Evolutionary conservation across 768 basidiomycete species (phyloP).

Genomic region (Leucosporidium creatinivorum): DNA sequence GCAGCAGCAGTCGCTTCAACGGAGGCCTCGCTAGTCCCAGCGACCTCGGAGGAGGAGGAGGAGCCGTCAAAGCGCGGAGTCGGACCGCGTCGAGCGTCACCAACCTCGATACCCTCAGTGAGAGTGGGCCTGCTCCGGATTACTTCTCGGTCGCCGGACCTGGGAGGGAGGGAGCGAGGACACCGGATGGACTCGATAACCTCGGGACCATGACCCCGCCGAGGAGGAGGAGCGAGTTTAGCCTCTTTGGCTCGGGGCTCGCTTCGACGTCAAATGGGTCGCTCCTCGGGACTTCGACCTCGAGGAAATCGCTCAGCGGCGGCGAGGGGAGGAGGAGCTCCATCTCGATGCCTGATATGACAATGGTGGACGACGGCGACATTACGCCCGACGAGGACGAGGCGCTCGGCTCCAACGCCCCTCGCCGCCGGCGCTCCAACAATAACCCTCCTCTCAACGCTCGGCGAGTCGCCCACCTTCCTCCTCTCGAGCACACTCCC

Average conservation of each 20-base stretch:
- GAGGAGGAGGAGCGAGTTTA: conserved; percentile 2
- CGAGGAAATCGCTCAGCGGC: neutral
- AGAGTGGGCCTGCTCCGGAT: conserved; percentile 24
- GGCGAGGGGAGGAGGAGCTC: neutral
- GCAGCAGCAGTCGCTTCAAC: neutral
- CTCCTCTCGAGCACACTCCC: too few relatives aligned
- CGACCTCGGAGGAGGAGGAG: neutral
- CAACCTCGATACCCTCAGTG: conserved; percentile 24
- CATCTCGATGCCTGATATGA: conserved; percentile 16
- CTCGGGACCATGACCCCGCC: neutral
- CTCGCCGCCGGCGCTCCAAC: neutral
- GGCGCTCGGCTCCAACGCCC: neutral
- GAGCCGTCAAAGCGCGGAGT: neutral
- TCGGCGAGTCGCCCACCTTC: too few relatives aligned
- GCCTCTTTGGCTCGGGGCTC: neutral
- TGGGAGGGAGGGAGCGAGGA: conserved; percentile 13
- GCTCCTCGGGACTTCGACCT: neutral
- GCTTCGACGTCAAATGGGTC: neutral
- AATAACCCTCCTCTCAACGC: neutral
- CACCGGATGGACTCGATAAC: too few relatives aligned
- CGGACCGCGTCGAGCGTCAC: conserved; percentile 8
- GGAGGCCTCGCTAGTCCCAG: neutral
- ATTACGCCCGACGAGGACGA: neutral
- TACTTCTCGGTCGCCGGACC: conserved; percentile 25
- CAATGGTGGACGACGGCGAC: neutral